These are phyloP conservation scores for Podospora appendiculata DNA, from an alignment of 495 filamentous ascomycete genomes.

Conservation along the genomic window DNA sequence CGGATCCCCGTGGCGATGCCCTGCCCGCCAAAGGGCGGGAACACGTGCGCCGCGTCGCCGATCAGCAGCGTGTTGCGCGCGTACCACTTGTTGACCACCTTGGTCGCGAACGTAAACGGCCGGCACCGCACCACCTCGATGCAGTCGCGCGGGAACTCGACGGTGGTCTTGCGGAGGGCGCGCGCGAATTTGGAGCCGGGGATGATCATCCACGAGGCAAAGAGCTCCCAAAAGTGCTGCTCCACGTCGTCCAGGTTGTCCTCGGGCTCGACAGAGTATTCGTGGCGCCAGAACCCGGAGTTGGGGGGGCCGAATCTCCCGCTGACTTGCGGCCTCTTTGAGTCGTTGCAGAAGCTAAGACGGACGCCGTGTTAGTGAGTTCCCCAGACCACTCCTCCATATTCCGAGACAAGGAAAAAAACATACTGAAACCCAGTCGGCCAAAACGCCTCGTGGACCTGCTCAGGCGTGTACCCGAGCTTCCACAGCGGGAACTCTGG, in stretches of 20 bases:
- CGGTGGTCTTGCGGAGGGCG: constrained; percentile 9
- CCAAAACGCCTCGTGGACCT: constrained; percentile 46
- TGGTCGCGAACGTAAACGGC: constrained; percentile 31
- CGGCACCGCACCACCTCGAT: constrained; percentile 42
- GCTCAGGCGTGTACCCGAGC: constrained; percentile 37
- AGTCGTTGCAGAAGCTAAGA: constrained; percentile 4
- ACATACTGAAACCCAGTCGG: constrained; percentile 38
- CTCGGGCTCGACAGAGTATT: constrained; percentile 28
- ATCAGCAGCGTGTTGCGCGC: constrained; percentile 35
- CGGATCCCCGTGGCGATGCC: constrained; percentile 41
- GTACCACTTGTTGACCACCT: constrained; percentile 44
- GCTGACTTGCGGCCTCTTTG: constrained; percentile 32
- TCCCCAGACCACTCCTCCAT: no score
- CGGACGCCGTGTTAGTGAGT: constrained; percentile 13
- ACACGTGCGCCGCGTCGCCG: constrained; percentile 49
- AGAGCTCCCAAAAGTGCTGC: constrained; percentile 19
- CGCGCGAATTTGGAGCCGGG: not conserved
- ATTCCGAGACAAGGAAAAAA: constrained; percentile 23
- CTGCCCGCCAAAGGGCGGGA: constrained; percentile 50
- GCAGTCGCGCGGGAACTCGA: constrained; percentile 41
- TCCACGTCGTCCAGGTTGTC: constrained; percentile 17
- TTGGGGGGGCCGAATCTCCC: constrained; percentile 38
- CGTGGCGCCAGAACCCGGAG: constrained; percentile 40
- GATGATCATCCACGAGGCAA: constrained; percentile 22
- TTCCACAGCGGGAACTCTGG: constrained; percentile 43